Conservation (phyloP, 345 rosid species). For the Nasturtium officinale region DNA sequence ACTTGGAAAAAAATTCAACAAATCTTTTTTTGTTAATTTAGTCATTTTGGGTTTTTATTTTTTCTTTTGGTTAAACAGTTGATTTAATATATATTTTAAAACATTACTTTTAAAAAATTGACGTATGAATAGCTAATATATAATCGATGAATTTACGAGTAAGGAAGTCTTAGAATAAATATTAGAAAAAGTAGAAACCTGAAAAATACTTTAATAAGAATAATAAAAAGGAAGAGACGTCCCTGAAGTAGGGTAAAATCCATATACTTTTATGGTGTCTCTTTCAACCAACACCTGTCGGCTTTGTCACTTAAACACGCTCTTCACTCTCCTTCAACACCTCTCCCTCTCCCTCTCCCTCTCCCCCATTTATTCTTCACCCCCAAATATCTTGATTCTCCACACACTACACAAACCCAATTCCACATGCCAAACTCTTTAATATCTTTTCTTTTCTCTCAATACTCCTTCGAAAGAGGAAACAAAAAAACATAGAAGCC, state of each 20-base stretch:
- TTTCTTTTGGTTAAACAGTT: too few species aligned
- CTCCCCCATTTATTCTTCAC: neutral
- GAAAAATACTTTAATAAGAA: neutral
- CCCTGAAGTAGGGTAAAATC: slow-evolving; percentile 34
- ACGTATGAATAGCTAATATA: too few species aligned
- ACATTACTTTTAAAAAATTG: too few species aligned
- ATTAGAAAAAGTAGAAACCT: neutral
- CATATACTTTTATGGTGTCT: slow-evolving; percentile 36
- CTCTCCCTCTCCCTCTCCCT: slow-evolving; percentile 1
- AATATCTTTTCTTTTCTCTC: neutral
- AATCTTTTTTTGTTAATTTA: too few species aligned
- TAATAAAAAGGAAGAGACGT: neutral
- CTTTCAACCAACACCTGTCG: slow-evolving; percentile 40
- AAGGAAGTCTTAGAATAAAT: too few species aligned
- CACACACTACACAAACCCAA: too few species aligned
- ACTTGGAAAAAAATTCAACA: too few species aligned
- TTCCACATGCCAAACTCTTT: too few species aligned
- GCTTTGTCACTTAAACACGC: slow-evolving; percentile 43
- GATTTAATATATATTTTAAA: too few species aligned
- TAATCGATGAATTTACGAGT: too few species aligned
- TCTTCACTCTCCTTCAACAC: slow-evolving; percentile 37
- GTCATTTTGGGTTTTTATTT: too few species aligned
- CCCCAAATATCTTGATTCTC: neutral
- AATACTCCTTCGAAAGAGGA: neutral
- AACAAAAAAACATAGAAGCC: neutral